These are phyloP conservation scores for Sporobolomyces roseus DNA, from an alignment of 768 basidiomycete genomes.

Conservation along the genomic window DNA sequence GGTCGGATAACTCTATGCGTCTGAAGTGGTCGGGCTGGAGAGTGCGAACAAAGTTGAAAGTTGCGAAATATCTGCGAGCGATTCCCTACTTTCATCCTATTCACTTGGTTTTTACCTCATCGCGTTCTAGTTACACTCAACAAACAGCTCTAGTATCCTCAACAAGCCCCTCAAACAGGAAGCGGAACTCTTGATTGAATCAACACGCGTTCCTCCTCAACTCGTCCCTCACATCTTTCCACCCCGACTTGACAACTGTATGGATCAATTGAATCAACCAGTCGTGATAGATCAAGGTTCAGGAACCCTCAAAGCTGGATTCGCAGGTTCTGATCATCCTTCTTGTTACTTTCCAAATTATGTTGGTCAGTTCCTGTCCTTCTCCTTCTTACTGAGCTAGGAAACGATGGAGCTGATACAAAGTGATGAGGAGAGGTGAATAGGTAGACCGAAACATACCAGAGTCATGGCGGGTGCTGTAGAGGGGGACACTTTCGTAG, in stretches of 20 bases:
- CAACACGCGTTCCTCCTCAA: not conserved
- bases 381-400: not conserved
- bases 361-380: constrained; percentile 22
- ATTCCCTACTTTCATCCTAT: too few species aligned
- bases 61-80: too few species aligned
- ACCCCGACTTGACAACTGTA: not conserved
- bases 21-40: too few species aligned
- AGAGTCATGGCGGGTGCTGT: constrained; percentile 96
- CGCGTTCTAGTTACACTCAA: too few species aligned
- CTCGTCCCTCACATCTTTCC: not conserved
- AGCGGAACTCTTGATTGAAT: not conserved
- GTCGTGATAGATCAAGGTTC: constrained; percentile 65
- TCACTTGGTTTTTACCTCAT: too few species aligned
- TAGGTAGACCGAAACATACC: constrained; percentile 94
- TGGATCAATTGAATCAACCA: constrained; percentile 70
- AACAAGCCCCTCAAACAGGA: too few species aligned
- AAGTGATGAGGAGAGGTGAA: constrained; percentile 48
- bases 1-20: too few species aligned
- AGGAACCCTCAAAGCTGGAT: constrained; percentile 97
- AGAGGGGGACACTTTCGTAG: constrained; percentile 95
- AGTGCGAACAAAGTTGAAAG: too few species aligned
- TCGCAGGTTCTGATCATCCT: constrained; percentile 97
- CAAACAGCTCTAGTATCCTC: too few species aligned
- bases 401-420: too few species aligned
- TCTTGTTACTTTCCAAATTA: constrained; percentile 98